Evolutionary conservation across 225 moss, liverwort and hornwort genomes (phyloP), one percentile per base, ranked within the genome.

Genomic region (Thuidium tamariscinum): DNA sequence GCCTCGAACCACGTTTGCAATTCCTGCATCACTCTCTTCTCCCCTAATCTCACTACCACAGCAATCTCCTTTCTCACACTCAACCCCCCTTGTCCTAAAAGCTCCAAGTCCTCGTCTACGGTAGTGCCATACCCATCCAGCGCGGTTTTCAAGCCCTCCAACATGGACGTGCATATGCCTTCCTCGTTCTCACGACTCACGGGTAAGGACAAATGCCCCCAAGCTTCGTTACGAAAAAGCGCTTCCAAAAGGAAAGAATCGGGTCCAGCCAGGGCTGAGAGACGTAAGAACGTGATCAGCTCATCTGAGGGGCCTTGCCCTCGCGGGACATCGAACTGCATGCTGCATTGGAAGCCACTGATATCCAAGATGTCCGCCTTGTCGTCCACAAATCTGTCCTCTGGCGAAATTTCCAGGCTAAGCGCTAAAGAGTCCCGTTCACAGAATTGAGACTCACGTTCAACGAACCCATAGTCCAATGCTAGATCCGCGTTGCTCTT

Each of bases 1-100:
- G 92, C 96, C 84, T 99, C 99, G 67, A 97, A 99, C 99, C 97
- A 99, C 85, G 91, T 94, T 89, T 99, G 97, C 86, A 99, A 67
- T 76, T 99, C 99, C 87, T 95, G 91, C 82, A 99, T 94, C 69
- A 97, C 96, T 80, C 99, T 91, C 89, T 99, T 99, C 90, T 99
- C 99, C 11, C 99, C 99, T 77, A 99, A 89, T 81, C 99, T 94
- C 56, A 96, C 93, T 21, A 96, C 91, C 22, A 94, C 87, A 48
- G 97, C 96, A 32, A 95, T 93, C 89, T 97, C 94, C 80, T 87
- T 81, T 62, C 97, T 87, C 34, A 84, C 84, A 70, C 90, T 89
- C 86, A 95, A 74, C 54, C 80, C 87, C 81, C 88, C 93, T 79
- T 76, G 84, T n/a, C 84, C 90, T 80, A 99, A 65, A 70, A 95